Conservation (phyloP, 768 basidiomycete genomes). For the Pisolithus marmoratus region DNA sequence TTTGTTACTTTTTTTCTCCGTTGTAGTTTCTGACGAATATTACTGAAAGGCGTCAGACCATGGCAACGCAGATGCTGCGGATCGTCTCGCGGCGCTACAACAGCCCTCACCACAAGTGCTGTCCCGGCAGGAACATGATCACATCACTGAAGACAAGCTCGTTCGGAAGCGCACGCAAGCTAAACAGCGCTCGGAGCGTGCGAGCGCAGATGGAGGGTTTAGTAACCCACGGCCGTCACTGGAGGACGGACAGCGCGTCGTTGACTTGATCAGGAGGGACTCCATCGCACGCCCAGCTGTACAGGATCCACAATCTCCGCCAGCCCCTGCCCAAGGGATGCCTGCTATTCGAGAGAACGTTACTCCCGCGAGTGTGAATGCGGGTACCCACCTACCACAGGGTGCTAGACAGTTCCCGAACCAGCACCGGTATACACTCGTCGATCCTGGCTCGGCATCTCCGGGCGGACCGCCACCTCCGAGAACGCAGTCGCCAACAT, state of each 20-base stretch:
- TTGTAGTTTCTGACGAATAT: neutral
- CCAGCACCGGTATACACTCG: slow-evolving; percentile 43
- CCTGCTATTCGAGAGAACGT: slow-evolving; percentile 13
- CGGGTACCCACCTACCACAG: slow-evolving; percentile 4
- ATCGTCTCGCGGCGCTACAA: slow-evolving; percentile 65
- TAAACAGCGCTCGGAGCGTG: slow-evolving; percentile 43
- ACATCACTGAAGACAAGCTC: slow-evolving; percentile 70
- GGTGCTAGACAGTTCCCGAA: slow-evolving; percentile 25
- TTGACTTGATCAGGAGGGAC: slow-evolving; percentile 51
- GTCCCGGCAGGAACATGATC: slow-evolving; percentile 75
- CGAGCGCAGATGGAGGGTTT: slow-evolving; percentile 7
- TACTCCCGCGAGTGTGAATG: neutral
- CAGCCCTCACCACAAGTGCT: slow-evolving; percentile 57
- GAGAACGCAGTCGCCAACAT: slow-evolving; percentile 5
- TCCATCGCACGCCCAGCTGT: slow-evolving; percentile 28
- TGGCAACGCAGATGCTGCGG: slow-evolving; percentile 75
- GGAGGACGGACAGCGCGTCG: slow-evolving; percentile 38
- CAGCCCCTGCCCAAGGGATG: slow-evolving; percentile 3
- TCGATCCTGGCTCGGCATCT: slow-evolving; percentile 32
- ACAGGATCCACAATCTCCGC: slow-evolving; percentile 9
- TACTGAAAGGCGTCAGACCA: slow-evolving; percentile 59
- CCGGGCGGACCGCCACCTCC: slow-evolving; percentile 6
- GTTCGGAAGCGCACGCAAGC: slow-evolving; percentile 79
- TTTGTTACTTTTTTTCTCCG: neutral
- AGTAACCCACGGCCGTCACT: slow-evolving; percentile 10